Base-by-base conservation (phyloP, 2,329 filamentous ascomycete species). In the Passalora sequoiae region DNA sequence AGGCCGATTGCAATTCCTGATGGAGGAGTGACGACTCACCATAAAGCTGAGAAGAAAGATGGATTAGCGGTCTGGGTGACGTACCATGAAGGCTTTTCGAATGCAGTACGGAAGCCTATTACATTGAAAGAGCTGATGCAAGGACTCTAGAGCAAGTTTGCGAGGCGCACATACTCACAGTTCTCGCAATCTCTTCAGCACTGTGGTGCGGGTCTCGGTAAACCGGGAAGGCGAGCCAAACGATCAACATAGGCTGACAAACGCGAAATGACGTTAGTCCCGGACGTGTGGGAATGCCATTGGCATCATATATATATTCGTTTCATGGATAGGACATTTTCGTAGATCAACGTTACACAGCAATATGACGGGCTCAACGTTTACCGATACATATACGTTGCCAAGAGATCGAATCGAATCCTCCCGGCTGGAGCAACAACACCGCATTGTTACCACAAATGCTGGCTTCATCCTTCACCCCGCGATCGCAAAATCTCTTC, bases 31-130 rank as follows among this genome's bases (percentile, higher is more conserved):
- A 19, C 49, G 37, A 42, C 50, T 43, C 40, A 56, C 48, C 66
- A 62, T 53, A 61, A 69, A 32, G 60, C 58, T 38, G 59, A 56
- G 46, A 64, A 59, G 28, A 62, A 66, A 31, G 66, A 71, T 43
- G 75, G 75, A 36, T 75, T 72, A 38, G 78, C 83, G 56, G 84
- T 89, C 3, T 95, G 89, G 89, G 81, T 94, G 30, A 91, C 80
- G 51, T 96, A 82, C 64, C 82, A 95, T 59, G 89, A 96, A 68
- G 89, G 89, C 0, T 81, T 88, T 62, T 92, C 88, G 43, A 95
- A 96, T 73, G 89, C 89, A 8, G 89, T 96, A 48, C 76, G 85
- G 64, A 95, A 94, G 64, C 86, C 88, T 2, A 81, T 96, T 50
- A 85, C 85, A 6, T 64, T 95, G 63, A 75, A 78, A 49, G 89